Evolutionary conservation across 805 yeast species (phyloP), one percentile per base, ranked within the genome.

Genomic region (Kluyveromyces lactis): DNA sequence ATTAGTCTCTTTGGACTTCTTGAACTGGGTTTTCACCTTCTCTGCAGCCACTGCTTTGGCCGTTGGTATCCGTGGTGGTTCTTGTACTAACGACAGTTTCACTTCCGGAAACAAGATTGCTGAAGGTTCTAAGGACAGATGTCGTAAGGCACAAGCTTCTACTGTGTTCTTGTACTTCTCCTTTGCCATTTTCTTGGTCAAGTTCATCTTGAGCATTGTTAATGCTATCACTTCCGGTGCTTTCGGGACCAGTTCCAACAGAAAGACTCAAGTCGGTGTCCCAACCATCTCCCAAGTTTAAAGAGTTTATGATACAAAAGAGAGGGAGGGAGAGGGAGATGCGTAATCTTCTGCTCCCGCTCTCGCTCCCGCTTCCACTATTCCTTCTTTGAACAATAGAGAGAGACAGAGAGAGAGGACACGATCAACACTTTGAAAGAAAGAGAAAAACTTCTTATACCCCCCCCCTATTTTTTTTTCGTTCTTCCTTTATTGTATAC

Each of bases 41-140:
- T 79, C 97, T 36, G 97, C 86, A 49, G 97, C 89, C 55, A 79
- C 95, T 43, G 95, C 95, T 39, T 71, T 92, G 59, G 97, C 97
- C 39, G 95, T 86, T 44, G 94, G 79, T 55, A 79, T 84, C 59
- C 78, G 89, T 66, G 73, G 72, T 48, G 96, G 87, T 73, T 81
- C 95, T 30, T 90, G 98, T 73, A 44, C 69, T 52, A 82, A 86
- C 77, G 50, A 68, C 46, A 43, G 31, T 41, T 87, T 85, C 72
- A 44, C 87, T 50, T 69, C 77, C 51, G 36, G 52, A 49, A 90
- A 90, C 75, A 63, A 63, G 45, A 73, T 85, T 52, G 64, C 84
- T 45, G 86, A 85, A 69, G 94, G 95, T 50, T 71, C 80, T 31
- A 56, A 68, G 17, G 84, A 77, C 57, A 79, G 97, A 73, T 92